Evolutionary conservation across 768 basidiomycete genomes (phyloP).

Genomic region (Lactarius akahatsu): DNA sequence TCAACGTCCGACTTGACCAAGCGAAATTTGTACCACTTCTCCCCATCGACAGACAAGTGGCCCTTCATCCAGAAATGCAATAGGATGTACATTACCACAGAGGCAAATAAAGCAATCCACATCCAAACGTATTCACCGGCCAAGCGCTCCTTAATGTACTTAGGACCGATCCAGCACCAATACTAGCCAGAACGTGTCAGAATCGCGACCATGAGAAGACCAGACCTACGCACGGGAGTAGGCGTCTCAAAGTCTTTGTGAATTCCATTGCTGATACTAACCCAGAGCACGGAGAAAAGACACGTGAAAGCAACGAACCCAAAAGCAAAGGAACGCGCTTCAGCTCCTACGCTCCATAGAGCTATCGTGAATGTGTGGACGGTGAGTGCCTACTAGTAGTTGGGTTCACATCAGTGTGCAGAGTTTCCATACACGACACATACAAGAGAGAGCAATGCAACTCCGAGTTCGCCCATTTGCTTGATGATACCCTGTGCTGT

Average conservation of each 20-base stretch:
- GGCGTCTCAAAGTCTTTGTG: constrained; percentile 35
- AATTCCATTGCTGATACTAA: constrained; percentile 35
- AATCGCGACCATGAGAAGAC: constrained; percentile 1
- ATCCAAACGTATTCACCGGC: constrained; percentile 48
- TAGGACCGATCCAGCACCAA: constrained; percentile 47
- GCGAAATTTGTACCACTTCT: constrained; percentile 39
- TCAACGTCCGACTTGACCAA: constrained; percentile 17
- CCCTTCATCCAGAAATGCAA: constrained; percentile 40
- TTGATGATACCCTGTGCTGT: constrained; percentile 42
- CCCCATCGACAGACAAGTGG: constrained; percentile 35
- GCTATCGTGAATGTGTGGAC: constrained; percentile 42
- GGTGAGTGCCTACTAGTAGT: constrained; percentile 37
- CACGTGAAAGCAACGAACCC: constrained; percentile 5
- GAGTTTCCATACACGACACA: constrained; percentile 14
- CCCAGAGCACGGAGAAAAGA: constrained; percentile 35
- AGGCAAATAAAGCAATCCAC: constrained; percentile 42
- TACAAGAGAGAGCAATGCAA: constrained; percentile 44
- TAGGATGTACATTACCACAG: constrained; percentile 37
- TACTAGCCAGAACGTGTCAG: constrained; percentile 28
- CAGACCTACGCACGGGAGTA: constrained; percentile 34
- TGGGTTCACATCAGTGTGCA: constrained; percentile 29
- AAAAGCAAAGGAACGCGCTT: constrained; percentile 34
- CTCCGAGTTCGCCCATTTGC: constrained; percentile 44
- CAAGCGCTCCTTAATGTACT: constrained; percentile 37
- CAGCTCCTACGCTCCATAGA: constrained; percentile 38